These are phyloP conservation scores for Prunella vulgaris DNA, from an alignment of 257 asterid species.

Conservation along the genomic window DNA sequence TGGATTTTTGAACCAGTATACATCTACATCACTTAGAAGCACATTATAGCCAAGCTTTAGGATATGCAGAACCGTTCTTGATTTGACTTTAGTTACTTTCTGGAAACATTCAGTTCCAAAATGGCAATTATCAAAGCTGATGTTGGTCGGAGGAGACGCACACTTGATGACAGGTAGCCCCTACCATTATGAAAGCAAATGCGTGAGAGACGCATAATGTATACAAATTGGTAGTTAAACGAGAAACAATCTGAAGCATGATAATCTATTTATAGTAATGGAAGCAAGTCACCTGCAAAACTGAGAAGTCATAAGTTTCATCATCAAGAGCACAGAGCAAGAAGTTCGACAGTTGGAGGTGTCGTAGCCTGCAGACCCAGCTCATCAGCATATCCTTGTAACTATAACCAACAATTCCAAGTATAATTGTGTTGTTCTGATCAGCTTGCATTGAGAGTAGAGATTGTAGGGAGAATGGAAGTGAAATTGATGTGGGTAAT, in stretches of 20 bases:
- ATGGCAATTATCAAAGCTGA: slow-evolving; percentile 91
- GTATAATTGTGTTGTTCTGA: slow-evolving; percentile 57
- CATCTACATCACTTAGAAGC: slow-evolving; percentile 43
- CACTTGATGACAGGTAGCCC: slow-evolving; percentile 81
- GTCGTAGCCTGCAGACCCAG: slow-evolving; percentile 80
- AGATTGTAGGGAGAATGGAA: slow-evolving; percentile 53
- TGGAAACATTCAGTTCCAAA: slow-evolving; percentile 91
- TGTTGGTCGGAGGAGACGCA: slow-evolving; percentile 48
- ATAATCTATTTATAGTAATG: background rate
- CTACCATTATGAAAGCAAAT: slow-evolving; percentile 34
- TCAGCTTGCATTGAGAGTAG: slow-evolving; percentile 58
- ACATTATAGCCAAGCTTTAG: slow-evolving; percentile 66
- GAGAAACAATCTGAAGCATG: background rate
- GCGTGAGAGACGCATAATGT: background rate
- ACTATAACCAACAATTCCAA: slow-evolving; percentile 85
- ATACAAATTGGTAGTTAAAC: background rate
- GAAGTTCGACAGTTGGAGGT: slow-evolving; percentile 55
- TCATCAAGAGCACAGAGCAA: slow-evolving; percentile 80
- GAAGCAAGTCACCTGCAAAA: slow-evolving; percentile 63
- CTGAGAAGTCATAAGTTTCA: slow-evolving; percentile 62
- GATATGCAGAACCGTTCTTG: slow-evolving; percentile 78
- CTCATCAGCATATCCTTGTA: slow-evolving; percentile 96
- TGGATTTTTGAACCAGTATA: slow-evolving; percentile 64
- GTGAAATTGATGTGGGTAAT: slow-evolving; percentile 31
- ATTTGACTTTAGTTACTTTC: slow-evolving; percentile 89